phyloP scores from a whole-genome alignment of 345 rosid species.

The Hevea brasiliensis region DNA sequence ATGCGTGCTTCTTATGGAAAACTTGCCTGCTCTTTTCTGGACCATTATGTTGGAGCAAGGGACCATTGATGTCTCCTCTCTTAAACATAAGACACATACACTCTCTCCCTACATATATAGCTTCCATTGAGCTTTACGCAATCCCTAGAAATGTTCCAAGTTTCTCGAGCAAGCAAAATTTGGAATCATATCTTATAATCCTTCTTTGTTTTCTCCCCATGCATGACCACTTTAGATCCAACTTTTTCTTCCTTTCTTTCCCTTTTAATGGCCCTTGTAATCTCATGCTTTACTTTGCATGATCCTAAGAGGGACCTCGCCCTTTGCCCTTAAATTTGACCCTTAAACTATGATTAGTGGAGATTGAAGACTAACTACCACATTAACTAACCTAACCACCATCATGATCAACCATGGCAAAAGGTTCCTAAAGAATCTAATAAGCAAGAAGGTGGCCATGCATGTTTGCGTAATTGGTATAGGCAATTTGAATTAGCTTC shows the following conservation, averaged over 20 bases:
- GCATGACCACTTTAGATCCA: background rate
- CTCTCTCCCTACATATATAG: background rate
- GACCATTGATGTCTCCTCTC: slow-evolving; percentile 32
- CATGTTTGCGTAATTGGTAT: too few relatives aligned
- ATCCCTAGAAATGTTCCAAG: slow-evolving; percentile 41
- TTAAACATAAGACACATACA: background rate
- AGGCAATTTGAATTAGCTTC: too few relatives aligned
- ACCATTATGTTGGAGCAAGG: slow-evolving; percentile 24
- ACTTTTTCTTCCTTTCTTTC: background rate
- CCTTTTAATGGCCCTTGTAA: slow-evolving; percentile 16
- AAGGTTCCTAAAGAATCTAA: background rate
- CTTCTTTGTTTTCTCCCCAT: background rate
- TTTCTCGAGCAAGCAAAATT: slow-evolving; percentile 43
- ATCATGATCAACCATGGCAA: background rate
- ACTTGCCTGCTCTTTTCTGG: slow-evolving; percentile 23
- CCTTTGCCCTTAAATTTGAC: background rate
- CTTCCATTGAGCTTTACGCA: slow-evolving; percentile 44
- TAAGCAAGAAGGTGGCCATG: too few relatives aligned
- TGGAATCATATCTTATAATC: slow-evolving; percentile 38
- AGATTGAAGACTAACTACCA: slow-evolving; percentile 20
- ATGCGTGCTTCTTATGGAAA: slow-evolving; percentile 27
- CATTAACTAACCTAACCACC: slow-evolving; percentile 34
- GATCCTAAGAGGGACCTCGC: background rate
- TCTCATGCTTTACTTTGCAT: slow-evolving; percentile 8
- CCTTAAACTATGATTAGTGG: background rate